Evolutionary conservation across 2,329 filamentous ascomycete genomes (phyloP).

Genomic region (Penicillium sp.): DNA sequence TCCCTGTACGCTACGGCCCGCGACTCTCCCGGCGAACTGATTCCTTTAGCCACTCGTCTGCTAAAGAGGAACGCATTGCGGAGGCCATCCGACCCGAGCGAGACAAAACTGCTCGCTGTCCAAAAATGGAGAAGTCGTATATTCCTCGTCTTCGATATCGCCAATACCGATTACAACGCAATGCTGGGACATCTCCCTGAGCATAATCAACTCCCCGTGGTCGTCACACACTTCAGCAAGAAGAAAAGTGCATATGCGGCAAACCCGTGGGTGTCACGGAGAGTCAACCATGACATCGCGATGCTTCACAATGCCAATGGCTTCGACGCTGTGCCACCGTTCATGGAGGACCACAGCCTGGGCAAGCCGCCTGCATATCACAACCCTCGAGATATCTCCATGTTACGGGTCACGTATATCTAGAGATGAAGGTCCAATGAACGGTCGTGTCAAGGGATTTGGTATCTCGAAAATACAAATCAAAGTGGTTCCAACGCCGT

Average conservation of each 20-base stretch:
- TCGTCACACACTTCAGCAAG: conserved; percentile 25
- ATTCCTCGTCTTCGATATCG: conserved; percentile 30
- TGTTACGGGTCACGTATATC: conserved; percentile 18
- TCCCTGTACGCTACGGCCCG: conserved; percentile 15
- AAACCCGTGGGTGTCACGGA: conserved; percentile 19
- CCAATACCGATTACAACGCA: conserved; percentile 21
- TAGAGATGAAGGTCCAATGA: not conserved
- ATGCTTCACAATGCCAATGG: conserved; percentile 27
- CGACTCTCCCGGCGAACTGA: conserved; percentile 18
- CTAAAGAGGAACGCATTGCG: conserved; percentile 15
- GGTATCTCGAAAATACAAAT: conserved; percentile 25
- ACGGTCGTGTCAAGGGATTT: conserved; percentile 4
- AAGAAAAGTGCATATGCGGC: conserved; percentile 23
- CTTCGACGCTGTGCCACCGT: conserved; percentile 22
- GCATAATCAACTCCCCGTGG: conserved; percentile 26
- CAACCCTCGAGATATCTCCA: conserved; percentile 23
- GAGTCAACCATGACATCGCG: conserved; percentile 25
- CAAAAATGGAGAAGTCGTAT: conserved; percentile 23
- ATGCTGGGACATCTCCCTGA: conserved; percentile 25
- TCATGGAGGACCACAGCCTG: conserved; percentile 22
- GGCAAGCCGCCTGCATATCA: conserved; percentile 21
- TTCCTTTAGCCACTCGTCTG: conserved; percentile 19
- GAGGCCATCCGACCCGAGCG: not conserved
- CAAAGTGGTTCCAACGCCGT: conserved; percentile 7
- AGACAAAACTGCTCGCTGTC: conserved; percentile 20